Percentiles rank a stretch among this genome's conserved stretches.
Conservation (phyloP, 2,329 filamentous ascomycete genomes). For the Claviceps maximensis region DNA sequence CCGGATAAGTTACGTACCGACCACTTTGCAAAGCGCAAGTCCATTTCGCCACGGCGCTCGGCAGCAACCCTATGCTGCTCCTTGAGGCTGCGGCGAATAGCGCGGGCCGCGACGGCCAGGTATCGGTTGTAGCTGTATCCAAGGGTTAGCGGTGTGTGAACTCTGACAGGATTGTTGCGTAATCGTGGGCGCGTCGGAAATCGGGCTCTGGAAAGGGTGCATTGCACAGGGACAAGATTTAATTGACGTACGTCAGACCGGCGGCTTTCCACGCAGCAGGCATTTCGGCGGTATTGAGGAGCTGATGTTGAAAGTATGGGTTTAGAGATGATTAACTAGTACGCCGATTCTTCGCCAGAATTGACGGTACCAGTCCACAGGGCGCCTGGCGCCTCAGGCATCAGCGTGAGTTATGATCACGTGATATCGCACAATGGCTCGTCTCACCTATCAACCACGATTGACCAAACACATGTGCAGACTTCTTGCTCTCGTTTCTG, state of each 20-base stretch:
- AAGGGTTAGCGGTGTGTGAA: conserved; percentile 1
- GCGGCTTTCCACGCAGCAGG: conserved; percentile 96
- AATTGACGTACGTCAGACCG: conserved; percentile 73
- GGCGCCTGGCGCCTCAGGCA: conserved; percentile 20
- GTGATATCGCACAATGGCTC: conserved; percentile 9
- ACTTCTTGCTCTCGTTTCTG: neutral
- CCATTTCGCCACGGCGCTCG: conserved; percentile 81
- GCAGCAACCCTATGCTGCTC: conserved; percentile 79
- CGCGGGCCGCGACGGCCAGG: conserved; percentile 86
- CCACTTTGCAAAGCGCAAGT: conserved; percentile 90
- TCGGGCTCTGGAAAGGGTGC: neutral
- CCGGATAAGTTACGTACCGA: conserved; percentile 45
- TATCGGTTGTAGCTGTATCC: conserved; percentile 91
- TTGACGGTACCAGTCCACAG: conserved; percentile 15
- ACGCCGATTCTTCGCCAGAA: conserved; percentile 24
- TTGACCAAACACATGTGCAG: no score
- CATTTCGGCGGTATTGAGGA: conserved; percentile 54
- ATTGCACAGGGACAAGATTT: conserved; percentile 7
- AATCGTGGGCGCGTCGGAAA: neutral
- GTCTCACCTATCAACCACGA: no score
- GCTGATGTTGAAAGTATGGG: conserved; percentile 10
- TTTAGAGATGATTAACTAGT: conserved; percentile 20
- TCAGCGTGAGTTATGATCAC: conserved; percentile 2
- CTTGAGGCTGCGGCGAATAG: conserved; percentile 93
- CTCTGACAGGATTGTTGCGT: conserved; percentile 1